Evolutionary conservation across 2,329 filamentous ascomycete species (phyloP), one percentile per base, ranked within the genome.

Genomic region (Coniosporium tulheliwenetii): DNA sequence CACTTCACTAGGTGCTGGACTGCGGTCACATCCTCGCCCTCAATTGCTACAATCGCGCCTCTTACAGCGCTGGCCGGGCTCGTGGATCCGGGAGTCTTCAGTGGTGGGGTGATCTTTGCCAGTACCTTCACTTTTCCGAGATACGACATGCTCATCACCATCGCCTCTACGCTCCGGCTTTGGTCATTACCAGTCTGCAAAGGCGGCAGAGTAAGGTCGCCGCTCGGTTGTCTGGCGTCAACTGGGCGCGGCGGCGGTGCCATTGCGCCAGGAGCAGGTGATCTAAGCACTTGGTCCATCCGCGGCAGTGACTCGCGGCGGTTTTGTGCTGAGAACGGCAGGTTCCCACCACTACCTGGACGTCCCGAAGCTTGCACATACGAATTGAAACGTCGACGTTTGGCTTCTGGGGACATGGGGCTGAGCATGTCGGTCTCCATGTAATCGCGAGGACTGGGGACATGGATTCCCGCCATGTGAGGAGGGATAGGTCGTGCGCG

Each of bases 1-100:
- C 78, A 79, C 30, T 69, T 66, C 41, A 81, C 71, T 14, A 94
- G 73, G 13, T 73, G 70, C 2, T 69, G 63, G 3, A 84, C 77
- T 3, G 83, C 73, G 8, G 72, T 67, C 1, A 64, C 57, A 43
- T 79, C 73, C 13, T 80, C 70, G 1, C 87, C 87, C 58, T 96
- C 89, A 26, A 96, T 65, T 0, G 84, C 81, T 45, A 96, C 79
- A 32, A 95, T 73, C 0, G 82, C 75, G 0, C 89, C 87, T n/a
- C 86, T 74, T 5, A 66, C 64, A 48, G 51, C 66, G 60, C 44
- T 60, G 55, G 16, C 51, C 40, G 40, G 59, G 42, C 30, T 32
- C 29, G 35, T 38, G 10, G 35, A 33, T n/a, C 35, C 29, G 30
- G 34, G 14, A 50, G 52, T 51, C 39, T 55, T 56, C 10, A 84